Evolutionary conservation across 2,329 filamentous ascomycete genomes (phyloP).

Genomic region (Penicillium frequentans): DNA sequence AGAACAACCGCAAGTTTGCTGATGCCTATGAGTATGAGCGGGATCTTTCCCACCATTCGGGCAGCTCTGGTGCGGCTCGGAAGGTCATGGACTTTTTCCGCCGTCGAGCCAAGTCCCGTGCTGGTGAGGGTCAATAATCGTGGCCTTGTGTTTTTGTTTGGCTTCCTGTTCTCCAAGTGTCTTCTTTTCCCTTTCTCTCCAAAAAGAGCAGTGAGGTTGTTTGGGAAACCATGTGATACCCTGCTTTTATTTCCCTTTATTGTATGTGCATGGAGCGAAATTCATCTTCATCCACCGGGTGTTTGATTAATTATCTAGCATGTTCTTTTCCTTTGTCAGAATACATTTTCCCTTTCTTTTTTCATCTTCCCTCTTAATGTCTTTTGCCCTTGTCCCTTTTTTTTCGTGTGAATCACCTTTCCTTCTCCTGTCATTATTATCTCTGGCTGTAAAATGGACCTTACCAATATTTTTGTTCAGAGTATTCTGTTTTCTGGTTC

Average conservation of each 20-base stretch:
- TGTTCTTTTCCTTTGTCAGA: slow-evolving; percentile 32
- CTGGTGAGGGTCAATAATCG: slow-evolving; percentile 43
- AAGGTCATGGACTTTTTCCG: slow-evolving; percentile 99
- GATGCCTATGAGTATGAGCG: slow-evolving; percentile 80
- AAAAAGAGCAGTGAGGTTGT: slow-evolving; percentile 35
- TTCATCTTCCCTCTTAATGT: slow-evolving; percentile 4
- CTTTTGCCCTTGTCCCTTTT: slow-evolving; percentile 3
- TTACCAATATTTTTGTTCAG: slow-evolving; percentile 18
- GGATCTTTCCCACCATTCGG: slow-evolving; percentile 64
- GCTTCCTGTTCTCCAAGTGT: background rate
- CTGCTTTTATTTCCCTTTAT: slow-evolving; percentile 33
- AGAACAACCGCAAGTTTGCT: slow-evolving; percentile 80
- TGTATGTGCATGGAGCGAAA: slow-evolving; percentile 38
- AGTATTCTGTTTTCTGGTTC: slow-evolving; percentile 11
- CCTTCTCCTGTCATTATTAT: slow-evolving; percentile 29
- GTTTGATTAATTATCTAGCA: slow-evolving; percentile 38
- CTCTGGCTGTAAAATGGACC: slow-evolving; percentile 28
- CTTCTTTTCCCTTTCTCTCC: background rate
- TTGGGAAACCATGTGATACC: slow-evolving; percentile 43
- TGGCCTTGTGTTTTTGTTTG: slow-evolving; percentile 3
- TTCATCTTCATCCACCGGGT: slow-evolving; percentile 29
- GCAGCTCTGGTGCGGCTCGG: slow-evolving; percentile 82
- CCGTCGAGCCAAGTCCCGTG: slow-evolving; percentile 74
- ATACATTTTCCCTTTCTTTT: slow-evolving; percentile 25
- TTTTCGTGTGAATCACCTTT: slow-evolving; percentile 19